These are phyloP conservation scores for Aspergillus bertholletiae DNA, from an alignment of 495 filamentous ascomycete genomes.

Conservation along the genomic window DNA sequence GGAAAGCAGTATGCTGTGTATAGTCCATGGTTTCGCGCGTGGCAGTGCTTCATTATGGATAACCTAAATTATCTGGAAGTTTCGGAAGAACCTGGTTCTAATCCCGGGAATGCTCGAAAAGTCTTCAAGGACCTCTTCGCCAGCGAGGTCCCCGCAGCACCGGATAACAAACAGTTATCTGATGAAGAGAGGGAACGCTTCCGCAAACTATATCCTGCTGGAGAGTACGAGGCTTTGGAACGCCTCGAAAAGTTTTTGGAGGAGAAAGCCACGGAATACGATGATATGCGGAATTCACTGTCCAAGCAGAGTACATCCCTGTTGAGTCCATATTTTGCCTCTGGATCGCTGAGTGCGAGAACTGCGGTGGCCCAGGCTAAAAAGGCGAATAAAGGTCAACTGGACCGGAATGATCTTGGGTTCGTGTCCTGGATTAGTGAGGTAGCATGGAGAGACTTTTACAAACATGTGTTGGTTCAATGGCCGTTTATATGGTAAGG, in stretches of 20 bases:
- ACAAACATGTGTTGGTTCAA: conserved; percentile 79
- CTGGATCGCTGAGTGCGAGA: conserved; percentile 73
- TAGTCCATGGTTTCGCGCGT: conserved; percentile 74
- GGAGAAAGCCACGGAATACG: conserved; percentile 60
- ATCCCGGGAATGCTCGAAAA: conserved; percentile 52
- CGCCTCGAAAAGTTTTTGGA: conserved; percentile 69
- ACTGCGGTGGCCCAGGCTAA: conserved; percentile 67
- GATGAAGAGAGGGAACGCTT: conserved; percentile 57
- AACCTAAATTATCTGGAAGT: conserved; percentile 62
- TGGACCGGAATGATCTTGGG: conserved; percentile 66
- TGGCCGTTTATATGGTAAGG: conserved; percentile 85
- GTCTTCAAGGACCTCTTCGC: conserved; percentile 60
- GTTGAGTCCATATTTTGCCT: conserved; percentile 76
- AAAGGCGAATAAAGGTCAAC: conserved; percentile 63
- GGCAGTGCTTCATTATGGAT: conserved; percentile 66
- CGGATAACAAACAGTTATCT: conserved; percentile 60
- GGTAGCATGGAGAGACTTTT: conserved; percentile 91
- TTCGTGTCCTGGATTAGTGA: conserved; percentile 80
- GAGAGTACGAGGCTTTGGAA: conserved; percentile 69
- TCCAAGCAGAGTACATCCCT: conserved; percentile 60
- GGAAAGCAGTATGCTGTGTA: conserved; percentile 85
- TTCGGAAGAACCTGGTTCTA: conserved; percentile 56
- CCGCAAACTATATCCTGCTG: conserved; percentile 66
- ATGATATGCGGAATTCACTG: conserved; percentile 58
- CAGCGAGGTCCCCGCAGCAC: conserved; percentile 56